phyloP scores from a whole-genome alignment of 257 asterid species.

The Pogostemon cablin region DNA sequence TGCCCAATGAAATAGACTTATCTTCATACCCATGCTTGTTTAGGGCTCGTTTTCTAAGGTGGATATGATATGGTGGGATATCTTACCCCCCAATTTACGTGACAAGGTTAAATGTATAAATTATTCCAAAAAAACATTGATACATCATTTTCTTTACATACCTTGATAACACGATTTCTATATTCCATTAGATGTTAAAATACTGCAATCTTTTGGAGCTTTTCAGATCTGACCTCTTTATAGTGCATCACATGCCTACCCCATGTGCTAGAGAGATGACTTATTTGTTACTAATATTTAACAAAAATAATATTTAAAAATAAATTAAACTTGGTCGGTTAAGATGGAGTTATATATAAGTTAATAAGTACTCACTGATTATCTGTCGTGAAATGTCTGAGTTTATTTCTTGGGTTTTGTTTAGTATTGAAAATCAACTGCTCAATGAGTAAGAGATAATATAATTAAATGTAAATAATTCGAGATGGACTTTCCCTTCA shows the following conservation, averaged over 20 bases:
- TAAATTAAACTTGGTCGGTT: not conserved
- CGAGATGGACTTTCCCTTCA: not conserved
- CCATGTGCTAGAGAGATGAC: constrained; percentile 19
- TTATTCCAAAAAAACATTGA: not conserved
- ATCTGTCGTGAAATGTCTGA: not conserved
- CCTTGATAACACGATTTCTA: not conserved
- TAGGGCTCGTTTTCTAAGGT: too few species aligned
- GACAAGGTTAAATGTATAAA: too few species aligned
- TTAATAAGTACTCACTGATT: not conserved
- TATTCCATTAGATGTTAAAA: not conserved
- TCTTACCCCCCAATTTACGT: too few species aligned
- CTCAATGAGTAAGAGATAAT: not conserved
- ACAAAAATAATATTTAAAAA: not conserved
- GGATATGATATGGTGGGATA: too few species aligned
- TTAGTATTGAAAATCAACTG: not conserved
- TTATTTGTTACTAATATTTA: not conserved
- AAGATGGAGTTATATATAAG: not conserved
- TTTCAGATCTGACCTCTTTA: not conserved
- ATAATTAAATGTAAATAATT: not conserved
- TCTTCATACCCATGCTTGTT: constrained; percentile 17
- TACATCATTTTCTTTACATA: not conserved
- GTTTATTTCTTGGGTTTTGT: not conserved
- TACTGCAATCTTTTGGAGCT: not conserved
- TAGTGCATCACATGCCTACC: constrained; percentile 29
- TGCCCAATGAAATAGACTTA: not conserved